These are phyloP conservation scores for Chalciporus pseudorubinellus DNA, from an alignment of 768 basidiomycete species.

Conservation along the genomic window DNA sequence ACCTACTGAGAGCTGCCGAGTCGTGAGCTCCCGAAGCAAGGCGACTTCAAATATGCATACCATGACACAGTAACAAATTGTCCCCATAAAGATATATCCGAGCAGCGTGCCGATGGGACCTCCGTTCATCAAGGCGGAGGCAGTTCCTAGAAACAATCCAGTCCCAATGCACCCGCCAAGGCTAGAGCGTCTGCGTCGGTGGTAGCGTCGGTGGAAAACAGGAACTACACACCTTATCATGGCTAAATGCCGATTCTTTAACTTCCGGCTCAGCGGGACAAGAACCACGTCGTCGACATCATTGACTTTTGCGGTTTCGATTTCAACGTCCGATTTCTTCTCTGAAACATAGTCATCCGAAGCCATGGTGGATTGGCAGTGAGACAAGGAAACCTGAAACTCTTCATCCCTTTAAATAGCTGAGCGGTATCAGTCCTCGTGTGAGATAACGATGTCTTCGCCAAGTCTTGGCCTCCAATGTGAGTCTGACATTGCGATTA, in stretches of 20 bases:
- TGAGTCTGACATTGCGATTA: too few species aligned
- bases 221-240: slow-evolving; percentile 25
- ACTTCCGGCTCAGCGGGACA: slow-evolving; percentile 15
- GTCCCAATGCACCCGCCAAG: slow-evolving; percentile 40
- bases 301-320: slow-evolving; percentile 1
- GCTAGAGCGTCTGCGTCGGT: neutral
- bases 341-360: neutral
- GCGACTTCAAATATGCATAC: slow-evolving; percentile 12
- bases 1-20: slow-evolving; percentile 27
- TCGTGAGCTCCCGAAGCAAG: neutral
- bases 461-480: too few species aligned
- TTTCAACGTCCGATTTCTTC: neutral
- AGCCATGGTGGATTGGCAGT: neutral
- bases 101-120: slow-evolving; percentile 44
- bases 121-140: slow-evolving; percentile 30
- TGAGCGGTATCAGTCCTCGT: neutral
- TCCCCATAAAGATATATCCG: slow-evolving; percentile 35
- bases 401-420: slow-evolving; percentile 3
- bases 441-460: neutral
- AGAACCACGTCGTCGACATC: neutral
- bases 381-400: neutral
- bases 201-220: neutral
- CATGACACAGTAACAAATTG: slow-evolving; percentile 34
- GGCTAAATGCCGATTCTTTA: slow-evolving; percentile 26
- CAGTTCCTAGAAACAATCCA: slow-evolving; percentile 29